Base-by-base conservation (phyloP, 1,139 yeast species). In the Saccharomyces hybrid region DNA sequence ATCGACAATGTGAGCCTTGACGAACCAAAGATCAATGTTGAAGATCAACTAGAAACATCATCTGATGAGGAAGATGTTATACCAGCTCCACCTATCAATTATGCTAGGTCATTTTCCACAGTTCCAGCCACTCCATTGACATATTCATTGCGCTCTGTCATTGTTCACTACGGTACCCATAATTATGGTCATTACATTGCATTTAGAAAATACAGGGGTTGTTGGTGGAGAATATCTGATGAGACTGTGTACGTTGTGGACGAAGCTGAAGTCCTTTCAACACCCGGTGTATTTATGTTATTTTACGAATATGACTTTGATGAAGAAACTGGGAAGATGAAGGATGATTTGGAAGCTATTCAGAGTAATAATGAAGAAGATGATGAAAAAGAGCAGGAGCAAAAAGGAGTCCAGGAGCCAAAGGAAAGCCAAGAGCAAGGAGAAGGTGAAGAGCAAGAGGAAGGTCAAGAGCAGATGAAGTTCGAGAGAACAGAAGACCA, bases 211-310 rank as follows among this genome's bases (percentile, higher is more conserved):
- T 78, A 76, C 56, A 78, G 95, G 63, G 95, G 95, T 1, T 78
- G 83, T 11, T 91, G 98, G 97, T 90, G 97, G 96, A 80, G 96
- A 69, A 84, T 90, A 26, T 86, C 95, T 64, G 98, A 91, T 70
- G 96, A 91, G 65, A 83, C 84, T 1, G 96, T 90, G 2, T 83
- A 87, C 59, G 80, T 87, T 26, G 90, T 89, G 1, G 79, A 82
- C 25, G 95, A 88, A 67, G 80, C 79, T 7, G 96, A 90, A 68
- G 97, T 89, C 1, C 73, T 88, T 56, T 77, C 78, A 14, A 83
- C 91, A 3, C 95, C 88, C 58, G 97, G 97, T 23, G 90, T 95
- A 0, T 91, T 90, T 63, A 88, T 91, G 97, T 70, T 91, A 60
- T 91, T 91, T 66, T 91, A 90, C 67, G 97, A 91, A 68, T 75